Evolutionary conservation across 2,329 filamentous ascomycete species (phyloP), one percentile per base, ranked within the genome.

Genomic region (Claviceps citrina): DNA sequence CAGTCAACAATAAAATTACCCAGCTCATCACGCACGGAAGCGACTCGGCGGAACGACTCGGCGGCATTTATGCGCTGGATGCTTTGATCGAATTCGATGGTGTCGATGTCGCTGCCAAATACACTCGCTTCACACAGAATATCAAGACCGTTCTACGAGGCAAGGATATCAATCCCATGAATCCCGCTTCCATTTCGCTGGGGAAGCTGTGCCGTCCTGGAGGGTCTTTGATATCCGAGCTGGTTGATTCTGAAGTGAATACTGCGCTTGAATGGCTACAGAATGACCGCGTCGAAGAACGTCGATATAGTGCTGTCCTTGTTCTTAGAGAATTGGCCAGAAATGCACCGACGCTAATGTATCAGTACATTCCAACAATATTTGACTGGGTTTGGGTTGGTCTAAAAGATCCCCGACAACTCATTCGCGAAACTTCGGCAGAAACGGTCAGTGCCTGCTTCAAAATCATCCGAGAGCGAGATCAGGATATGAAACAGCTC

Each of bases 381-480:
- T 86, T 98, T 53, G 86, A 95, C 51, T 81, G 93, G 57, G 85
- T 98, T 46, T 96, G 91, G 91, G 82, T 93, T 39, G 89, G 87
- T 22, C 69, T 98, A 42, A 76, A 89, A 44, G 91, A 98, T 55
- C 77, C 76, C 30, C 86, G 93, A 56, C 82, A 93, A 35, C 75
- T 95, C 38, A 98, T 98, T 49, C 77, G 91, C 39, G 84, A 86
- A 49, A 91, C 86, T 1, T 87, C 91, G 5, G 86, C 85, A 15
- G 85, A 96, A 55, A 86, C 89, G 2, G 84, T 96, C 47, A 91
- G 85, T 50, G 85, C 89, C 46, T 95, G 87, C 59, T 93, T 98
- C 62, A 81, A 87, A 55, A 96, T 98, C 49, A 91, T 98, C 47
- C 79, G 86, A 38, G 84, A 93, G 51, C 78, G 91, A 65, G 93